Percentiles rank a stretch among this genome's conserved stretches.
These are phyloP conservation scores for Aspergillus brasiliensis DNA, from an alignment of 2,329 filamentous ascomycete genomes.

Conservation along the genomic window DNA sequence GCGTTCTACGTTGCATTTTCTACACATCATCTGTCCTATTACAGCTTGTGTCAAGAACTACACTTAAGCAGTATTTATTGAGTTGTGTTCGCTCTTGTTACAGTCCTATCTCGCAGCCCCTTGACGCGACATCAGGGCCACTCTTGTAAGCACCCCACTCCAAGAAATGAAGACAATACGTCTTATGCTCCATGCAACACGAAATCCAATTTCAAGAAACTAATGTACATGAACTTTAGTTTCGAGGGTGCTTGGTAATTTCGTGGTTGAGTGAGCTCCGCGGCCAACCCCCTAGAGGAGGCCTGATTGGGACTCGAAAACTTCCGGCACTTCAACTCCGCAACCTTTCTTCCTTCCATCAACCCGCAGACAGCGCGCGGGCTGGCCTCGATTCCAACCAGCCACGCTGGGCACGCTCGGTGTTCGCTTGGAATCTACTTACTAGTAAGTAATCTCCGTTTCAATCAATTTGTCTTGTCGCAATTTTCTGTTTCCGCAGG, in stretches of 20 bases:
- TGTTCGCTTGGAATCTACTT: conserved; percentile 27
- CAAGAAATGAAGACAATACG: background rate
- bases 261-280: conserved; percentile 21
- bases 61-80: background rate
- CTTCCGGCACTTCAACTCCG: conserved; percentile 29
- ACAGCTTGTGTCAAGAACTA: background rate
- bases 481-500: conserved; percentile 3
- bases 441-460: conserved; percentile 25
- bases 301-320: conserved; percentile 34
- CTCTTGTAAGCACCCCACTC: background rate
- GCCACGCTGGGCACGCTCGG: conserved; percentile 34
- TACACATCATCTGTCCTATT: background rate
- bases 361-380: conserved; percentile 35
- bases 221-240: conserved; percentile 7
- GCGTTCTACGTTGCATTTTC: background rate
- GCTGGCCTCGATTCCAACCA: conserved; percentile 34
- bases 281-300: conserved; percentile 26
- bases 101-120: background rate
- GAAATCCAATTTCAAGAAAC: background rate
- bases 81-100: background rate
- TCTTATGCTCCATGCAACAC: background rate
- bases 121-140: background rate
- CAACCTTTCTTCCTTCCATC: conserved; percentile 29
- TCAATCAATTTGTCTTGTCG: background rate
- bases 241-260: conserved; percentile 12